Percentiles rank a stretch among this genome's conserved stretches.
Conservation (phyloP, 352 stramenopile species). For the Globisporangium iwayamae region DNA sequence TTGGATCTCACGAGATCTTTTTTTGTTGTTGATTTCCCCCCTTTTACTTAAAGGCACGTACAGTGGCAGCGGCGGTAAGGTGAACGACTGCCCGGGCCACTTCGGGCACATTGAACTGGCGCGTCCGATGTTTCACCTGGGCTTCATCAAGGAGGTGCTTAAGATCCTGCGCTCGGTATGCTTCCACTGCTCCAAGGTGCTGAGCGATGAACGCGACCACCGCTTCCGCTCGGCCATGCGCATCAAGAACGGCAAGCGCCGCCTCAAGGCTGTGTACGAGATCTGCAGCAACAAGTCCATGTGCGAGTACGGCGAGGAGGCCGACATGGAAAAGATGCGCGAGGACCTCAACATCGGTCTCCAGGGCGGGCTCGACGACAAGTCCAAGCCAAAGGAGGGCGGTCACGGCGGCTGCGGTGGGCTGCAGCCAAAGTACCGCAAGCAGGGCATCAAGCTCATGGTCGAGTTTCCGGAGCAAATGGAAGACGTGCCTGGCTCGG, state of each 20-base stretch:
- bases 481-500: conserved; percentile 91
- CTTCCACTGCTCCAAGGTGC: conserved; percentile 96
- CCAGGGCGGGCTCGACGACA: conserved; percentile 78
- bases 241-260: conserved; percentile 87
- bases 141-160: conserved; percentile 95
- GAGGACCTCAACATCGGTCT: conserved; percentile 85
- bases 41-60: conserved; percentile 53
- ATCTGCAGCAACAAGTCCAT: conserved; percentile 91
- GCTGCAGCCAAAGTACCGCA: conserved; percentile 95
- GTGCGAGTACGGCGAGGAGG: conserved; percentile 82
- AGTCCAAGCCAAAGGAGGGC: conserved; percentile 78
- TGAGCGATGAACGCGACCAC: conserved; percentile 89
- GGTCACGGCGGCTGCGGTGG: conserved; percentile 78
- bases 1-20: conserved; percentile 7
- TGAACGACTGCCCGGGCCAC: conserved; percentile 97
- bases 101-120: conserved; percentile 99
- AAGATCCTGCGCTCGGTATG: conserved; percentile 95
- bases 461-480: conserved; percentile 95
- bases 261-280: conserved; percentile 94
- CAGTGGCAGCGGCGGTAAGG: conserved; percentile 89
- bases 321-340: conserved; percentile 88
- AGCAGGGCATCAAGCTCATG: conserved; percentile 94
- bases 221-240: conserved; percentile 79
- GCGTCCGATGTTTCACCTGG: conserved; percentile 96
- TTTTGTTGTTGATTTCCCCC: not conserved